Evolutionary conservation across 2,329 filamentous ascomycete genomes (phyloP).

Genomic region (Paraconiothyrium brasiliense): DNA sequence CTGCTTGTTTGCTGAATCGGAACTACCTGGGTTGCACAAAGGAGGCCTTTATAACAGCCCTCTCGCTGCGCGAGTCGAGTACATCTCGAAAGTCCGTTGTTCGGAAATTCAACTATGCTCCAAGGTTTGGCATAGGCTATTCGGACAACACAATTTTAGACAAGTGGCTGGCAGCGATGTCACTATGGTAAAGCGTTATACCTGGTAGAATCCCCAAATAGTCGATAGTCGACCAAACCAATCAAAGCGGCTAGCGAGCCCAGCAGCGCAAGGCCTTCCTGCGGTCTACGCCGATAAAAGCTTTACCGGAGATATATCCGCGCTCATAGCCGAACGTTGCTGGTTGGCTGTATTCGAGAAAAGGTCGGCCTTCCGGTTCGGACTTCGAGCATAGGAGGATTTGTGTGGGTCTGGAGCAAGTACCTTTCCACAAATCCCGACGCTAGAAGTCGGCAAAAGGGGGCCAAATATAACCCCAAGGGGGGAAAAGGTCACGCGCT

Average conservation of each 20-base stretch:
- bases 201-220: neutral
- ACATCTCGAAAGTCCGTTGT: neutral
- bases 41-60: conserved; percentile 1
- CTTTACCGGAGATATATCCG: too few species aligned
- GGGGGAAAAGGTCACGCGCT: too few species aligned
- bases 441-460: too few species aligned
- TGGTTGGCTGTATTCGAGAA: too few species aligned
- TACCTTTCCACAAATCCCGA: too few species aligned
- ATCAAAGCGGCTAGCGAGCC: too few species aligned
- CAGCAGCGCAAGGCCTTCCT: too few species aligned
- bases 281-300: too few species aligned
- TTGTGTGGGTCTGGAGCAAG: too few species aligned
- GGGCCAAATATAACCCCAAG: too few species aligned
- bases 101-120: neutral
- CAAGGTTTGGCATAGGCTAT: neutral
- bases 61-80: neutral
- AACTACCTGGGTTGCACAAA: neutral
- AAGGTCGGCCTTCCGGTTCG: neutral
- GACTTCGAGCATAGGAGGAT: neutral
- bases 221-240: too few species aligned
- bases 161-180: neutral
- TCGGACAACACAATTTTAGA: neutral
- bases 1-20: neutral
- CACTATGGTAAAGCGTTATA: neutral
- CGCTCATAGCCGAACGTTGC: too few species aligned